phyloP scores from a whole-genome alignment of 2,329 filamentous ascomycete genomes.

The Penicillium sp. region DNA sequence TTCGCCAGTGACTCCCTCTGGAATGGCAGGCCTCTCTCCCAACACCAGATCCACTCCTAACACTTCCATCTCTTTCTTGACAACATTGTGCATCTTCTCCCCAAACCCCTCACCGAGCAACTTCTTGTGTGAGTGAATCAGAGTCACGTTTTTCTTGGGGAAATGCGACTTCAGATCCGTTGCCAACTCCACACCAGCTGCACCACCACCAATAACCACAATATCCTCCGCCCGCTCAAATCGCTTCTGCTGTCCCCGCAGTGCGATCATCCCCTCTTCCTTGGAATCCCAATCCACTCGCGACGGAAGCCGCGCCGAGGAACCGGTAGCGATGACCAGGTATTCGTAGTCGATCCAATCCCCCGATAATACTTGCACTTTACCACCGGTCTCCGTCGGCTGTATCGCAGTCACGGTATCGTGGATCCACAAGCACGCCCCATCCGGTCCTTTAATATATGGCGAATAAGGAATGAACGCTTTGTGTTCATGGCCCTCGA shows the following conservation, averaged over 20 bases:
- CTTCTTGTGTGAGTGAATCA: constrained; percentile 59
- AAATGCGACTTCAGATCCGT: constrained; percentile 60
- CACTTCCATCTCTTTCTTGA: constrained; percentile 46
- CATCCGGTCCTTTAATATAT: constrained; percentile 41
- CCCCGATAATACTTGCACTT: constrained; percentile 50
- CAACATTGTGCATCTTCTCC: constrained; percentile 39
- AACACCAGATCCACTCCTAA: constrained; percentile 56
- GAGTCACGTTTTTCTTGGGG: constrained; percentile 57
- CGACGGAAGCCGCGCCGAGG: constrained; percentile 52
- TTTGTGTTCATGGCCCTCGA: constrained; percentile 58
- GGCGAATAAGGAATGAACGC: constrained; percentile 62
- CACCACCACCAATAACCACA: constrained; percentile 61
- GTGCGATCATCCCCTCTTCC: constrained; percentile 43
- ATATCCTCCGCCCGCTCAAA: constrained; percentile 49
- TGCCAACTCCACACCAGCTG: constrained; percentile 64
- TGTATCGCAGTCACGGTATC: constrained; percentile 46
- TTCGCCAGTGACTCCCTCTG: constrained; percentile 14
- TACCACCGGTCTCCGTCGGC: constrained; percentile 7
- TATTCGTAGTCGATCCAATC: constrained; percentile 56
- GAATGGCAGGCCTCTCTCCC: constrained; percentile 46
- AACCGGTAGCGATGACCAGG: constrained; percentile 61
- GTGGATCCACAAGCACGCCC: constrained; percentile 44
- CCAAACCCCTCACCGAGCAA: constrained; percentile 58
- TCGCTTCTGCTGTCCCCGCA: constrained; percentile 49
- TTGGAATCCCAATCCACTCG: constrained; percentile 50